Base-by-base conservation (phyloP, 1,284 basidiomycete species). In the Trametes pubescens region DNA sequence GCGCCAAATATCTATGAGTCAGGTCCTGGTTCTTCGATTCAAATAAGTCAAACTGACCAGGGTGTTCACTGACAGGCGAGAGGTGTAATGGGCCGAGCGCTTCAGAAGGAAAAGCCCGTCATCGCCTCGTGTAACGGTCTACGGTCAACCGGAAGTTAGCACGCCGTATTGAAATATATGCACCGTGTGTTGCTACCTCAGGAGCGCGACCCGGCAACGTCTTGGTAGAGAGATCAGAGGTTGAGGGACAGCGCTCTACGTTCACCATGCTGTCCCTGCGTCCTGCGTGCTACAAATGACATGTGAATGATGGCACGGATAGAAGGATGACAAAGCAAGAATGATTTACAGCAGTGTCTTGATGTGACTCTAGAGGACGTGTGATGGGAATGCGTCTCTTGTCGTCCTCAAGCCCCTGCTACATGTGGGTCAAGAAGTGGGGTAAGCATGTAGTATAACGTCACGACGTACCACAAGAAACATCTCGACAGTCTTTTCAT, bases 71-170 rank as follows among this genome's bases (percentile, higher is more conserved):
- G 37, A 4, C 37, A 29, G 5, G 22, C 24, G 37, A 13, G 52
- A 18, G 14, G 14, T 26, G 22, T 54, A 54, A 8, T 26, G 26
- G 14, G 37, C 7, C 22, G 52, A 54, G 22, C 52, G 52, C n/a
- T 54, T 54, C 13, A 54, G 52, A 6, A 54, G 52, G 38, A 54
- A 54, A 1, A 22, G 37, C 1, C 37, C 22, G 5, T 40, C 52
- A n/a, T 51, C 51, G 35, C 22, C 11, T 22, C 2, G 37, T 8
- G 22, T 8, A 13, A 6, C 8, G 3, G 11, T 26, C 35, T 24
- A 40, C 13, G 6, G 29, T 6, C 29, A 35, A n/a, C 8, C 18
- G 4, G 16, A 4, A 13, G 18, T 43, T 8, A 43, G 40, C 40
- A 43, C 14, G 18, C 1, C 4, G 18, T 18, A n/a, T 16, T 4